Base-by-base conservation (phyloP, 306 rosid genomes). In the Pachyrhizus erosus region DNA sequence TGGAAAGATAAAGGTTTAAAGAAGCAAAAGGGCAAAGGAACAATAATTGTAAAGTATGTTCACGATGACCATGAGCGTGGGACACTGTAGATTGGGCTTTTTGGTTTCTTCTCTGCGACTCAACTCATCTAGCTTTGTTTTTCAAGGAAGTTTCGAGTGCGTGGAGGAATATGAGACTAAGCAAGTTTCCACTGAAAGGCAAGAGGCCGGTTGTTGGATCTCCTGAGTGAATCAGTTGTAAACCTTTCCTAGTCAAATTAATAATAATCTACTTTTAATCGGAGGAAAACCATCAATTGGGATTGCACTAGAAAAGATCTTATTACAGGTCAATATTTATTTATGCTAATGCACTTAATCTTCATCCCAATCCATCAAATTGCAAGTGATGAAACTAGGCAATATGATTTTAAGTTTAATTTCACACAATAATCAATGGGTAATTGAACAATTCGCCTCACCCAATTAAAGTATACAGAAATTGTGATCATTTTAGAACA, bases 101-200 rank as follows among this genome's bases (percentile, higher is more conserved):
- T n/a, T 40, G 79, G 70, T 75, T 75, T 79, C 87, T 86, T 86
- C 70, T 42, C 11, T 23, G 68, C 49, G 76, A 79, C 82, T 86
- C 89, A 78, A 73, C 75, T 51, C 64, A 55, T 21, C 6, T 12
- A 43, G 37, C 83, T 80, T 80, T 29, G 69, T 13, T 48, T 37
- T 37, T 9, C 5, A 46, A 70, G 66, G 14, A 75, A 62, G 68
- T 68, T 58, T 17, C 18, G 40, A 81, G 72, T 70, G 15, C 60
- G 21, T 9, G 13, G 61, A 5, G 14, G 69, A 68, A 55, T 40
- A 3, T 6, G 37, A 74, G 71, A 65, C 45, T 24, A 11, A 64
- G n/a, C 51, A 84, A 73, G 82, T 76, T 79, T 75, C 43, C 78
- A 21, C 51, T 68, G 27, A 37, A 75, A 80, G 84, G 45, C 48